Evolutionary conservation across 805 yeast species (phyloP).

Genomic region (Teunomyces atbi): DNA sequence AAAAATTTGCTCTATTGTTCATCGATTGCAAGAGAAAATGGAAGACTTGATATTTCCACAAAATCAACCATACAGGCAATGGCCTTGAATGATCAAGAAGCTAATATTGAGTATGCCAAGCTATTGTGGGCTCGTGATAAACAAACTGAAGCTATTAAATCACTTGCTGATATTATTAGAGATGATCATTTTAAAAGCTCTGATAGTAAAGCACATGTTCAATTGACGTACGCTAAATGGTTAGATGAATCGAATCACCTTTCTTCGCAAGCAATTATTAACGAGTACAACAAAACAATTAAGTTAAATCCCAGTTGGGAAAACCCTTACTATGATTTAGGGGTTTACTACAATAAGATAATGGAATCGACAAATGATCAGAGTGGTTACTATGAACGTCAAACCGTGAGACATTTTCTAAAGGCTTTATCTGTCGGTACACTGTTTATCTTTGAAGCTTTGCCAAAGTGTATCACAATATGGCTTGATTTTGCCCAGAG

Average conservation of each 20-base stretch:
- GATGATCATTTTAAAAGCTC: slow-evolving; percentile 17
- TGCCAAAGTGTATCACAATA: slow-evolving; percentile 85
- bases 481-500: slow-evolving; percentile 78
- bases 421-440: slow-evolving; percentile 62
- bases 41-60: slow-evolving; percentile 71
- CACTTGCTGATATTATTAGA: slow-evolving; percentile 44
- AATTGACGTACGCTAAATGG: slow-evolving; percentile 84
- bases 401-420: slow-evolving; percentile 55
- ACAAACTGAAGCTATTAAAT: slow-evolving; percentile 75
- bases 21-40: slow-evolving; percentile 61
- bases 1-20: slow-evolving; percentile 61
- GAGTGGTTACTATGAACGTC: slow-evolving; percentile 53
- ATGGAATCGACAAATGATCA: slow-evolving; percentile 60
- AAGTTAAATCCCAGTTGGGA: slow-evolving; percentile 62
- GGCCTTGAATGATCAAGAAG: slow-evolving; percentile 38
- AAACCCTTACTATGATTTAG: slow-evolving; percentile 76
- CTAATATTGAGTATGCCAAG: slow-evolving; percentile 75
- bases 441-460: slow-evolving; percentile 70
- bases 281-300: slow-evolving; percentile 63
- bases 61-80: slow-evolving; percentile 63
- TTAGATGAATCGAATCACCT: slow-evolving; percentile 81
- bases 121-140: slow-evolving; percentile 89
- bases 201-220: slow-evolving; percentile 42
- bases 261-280: slow-evolving; percentile 67
- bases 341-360: slow-evolving; percentile 73